These are phyloP conservation scores for Pseudonectria foliicola DNA, from an alignment of 2,329 filamentous ascomycete genomes.

Conservation along the genomic window DNA sequence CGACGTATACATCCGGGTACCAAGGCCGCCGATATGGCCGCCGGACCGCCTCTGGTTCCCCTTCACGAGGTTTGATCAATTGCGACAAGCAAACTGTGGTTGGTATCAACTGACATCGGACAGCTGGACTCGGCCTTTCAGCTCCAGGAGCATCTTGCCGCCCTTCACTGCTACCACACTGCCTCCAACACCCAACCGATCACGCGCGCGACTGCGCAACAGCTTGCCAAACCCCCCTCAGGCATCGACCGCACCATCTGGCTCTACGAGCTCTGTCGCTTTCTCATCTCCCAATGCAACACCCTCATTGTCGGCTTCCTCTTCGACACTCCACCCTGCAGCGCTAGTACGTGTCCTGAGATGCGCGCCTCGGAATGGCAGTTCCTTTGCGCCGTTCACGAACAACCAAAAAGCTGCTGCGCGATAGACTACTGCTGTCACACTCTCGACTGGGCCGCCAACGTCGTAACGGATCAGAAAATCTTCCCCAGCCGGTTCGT, in stretches of 20 bases:
- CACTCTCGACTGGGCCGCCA: constrained; percentile 95
- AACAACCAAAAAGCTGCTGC: constrained; percentile 92
- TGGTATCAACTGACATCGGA: constrained; percentile 7
- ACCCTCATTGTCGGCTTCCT: constrained; percentile 87
- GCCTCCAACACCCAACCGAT: constrained; percentile 62
- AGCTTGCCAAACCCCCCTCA: constrained; percentile 72
- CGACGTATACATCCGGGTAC: constrained; percentile 89
- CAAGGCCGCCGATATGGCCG: constrained; percentile 85
- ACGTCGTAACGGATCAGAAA: constrained; percentile 88
- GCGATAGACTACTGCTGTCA: constrained; percentile 99
- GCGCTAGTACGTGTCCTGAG: constrained; percentile 81
- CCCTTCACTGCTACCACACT: constrained; percentile 78
- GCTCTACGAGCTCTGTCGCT: constrained; percentile 96
- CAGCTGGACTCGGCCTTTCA: constrained; percentile 97
- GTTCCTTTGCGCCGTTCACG: constrained; percentile 95
- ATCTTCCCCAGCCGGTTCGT: constrained; percentile 84
- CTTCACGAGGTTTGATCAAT: constrained; percentile 62
- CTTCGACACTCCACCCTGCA: constrained; percentile 84
- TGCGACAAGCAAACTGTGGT: background rate
- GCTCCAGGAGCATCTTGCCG: constrained; percentile 92
- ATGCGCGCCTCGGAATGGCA: constrained; percentile 99
- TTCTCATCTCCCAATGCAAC: constrained; percentile 92
- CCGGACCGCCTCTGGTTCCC: constrained; percentile 81
- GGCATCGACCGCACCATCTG: constrained; percentile 82
- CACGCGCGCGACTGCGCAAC: constrained; percentile 64